Evolutionary conservation across 495 filamentous ascomycete species (phyloP).

Genomic region (Ascodesmis nigricans): DNA sequence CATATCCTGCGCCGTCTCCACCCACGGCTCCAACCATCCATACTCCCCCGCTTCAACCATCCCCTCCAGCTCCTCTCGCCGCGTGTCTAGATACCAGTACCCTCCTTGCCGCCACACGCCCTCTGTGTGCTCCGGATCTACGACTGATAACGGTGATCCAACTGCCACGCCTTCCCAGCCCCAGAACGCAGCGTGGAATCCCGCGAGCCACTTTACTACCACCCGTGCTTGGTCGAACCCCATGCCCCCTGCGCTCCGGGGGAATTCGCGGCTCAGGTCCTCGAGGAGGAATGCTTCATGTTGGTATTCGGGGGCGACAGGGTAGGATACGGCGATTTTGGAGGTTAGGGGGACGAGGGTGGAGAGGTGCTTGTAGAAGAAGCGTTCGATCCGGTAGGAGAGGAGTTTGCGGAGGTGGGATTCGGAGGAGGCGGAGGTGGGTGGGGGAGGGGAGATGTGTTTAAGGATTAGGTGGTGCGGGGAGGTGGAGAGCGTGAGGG

Average conservation of each 20-base stretch:
- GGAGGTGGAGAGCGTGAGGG: constrained; percentile 19
- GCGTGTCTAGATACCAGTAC: constrained; percentile 29
- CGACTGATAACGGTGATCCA: constrained; percentile 23
- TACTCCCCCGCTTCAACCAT: constrained; percentile 17
- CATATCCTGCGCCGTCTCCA: constrained; percentile 20
- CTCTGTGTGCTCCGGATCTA: constrained; percentile 8
- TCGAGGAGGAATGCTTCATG: constrained; percentile 20
- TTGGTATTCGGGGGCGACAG: too few relatives aligned
- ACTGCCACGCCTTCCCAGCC: constrained; percentile 9
- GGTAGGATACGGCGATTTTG: constrained; percentile 19
- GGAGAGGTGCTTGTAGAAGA: constrained; percentile 26
- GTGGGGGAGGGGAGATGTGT: constrained; percentile 22
- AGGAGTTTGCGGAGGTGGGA: constrained; percentile 28
- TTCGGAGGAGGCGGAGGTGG: constrained; percentile 17
- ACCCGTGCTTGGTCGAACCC: constrained; percentile 13
- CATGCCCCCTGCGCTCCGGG: constrained; percentile 3
- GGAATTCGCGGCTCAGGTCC: constrained; percentile 20
- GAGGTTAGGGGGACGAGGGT: constrained; percentile 18
- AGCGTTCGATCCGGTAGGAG: constrained; percentile 29
- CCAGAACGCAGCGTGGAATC: constrained; percentile 26
- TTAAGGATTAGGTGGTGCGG: constrained; percentile 24
- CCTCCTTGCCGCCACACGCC: constrained; percentile 27
- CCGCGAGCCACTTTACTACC: constrained; percentile 25
- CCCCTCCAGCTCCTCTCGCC: constrained; percentile 22
- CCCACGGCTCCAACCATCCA: constrained; percentile 20